phyloP scores from a whole-genome alignment of 202 grass and related monocot genomes.

The Carex sylvatica region DNA sequence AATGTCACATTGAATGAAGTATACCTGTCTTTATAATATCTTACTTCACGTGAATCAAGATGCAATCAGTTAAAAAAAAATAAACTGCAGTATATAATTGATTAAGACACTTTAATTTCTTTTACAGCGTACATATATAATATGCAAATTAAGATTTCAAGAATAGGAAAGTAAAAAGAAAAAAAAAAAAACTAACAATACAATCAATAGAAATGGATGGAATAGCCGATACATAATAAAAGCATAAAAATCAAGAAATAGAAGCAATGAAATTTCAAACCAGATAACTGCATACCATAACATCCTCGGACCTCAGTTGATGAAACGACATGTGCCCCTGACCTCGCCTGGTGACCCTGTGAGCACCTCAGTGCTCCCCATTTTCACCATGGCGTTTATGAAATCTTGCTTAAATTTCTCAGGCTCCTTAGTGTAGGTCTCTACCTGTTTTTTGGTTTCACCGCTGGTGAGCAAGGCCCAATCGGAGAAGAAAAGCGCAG shows the following conservation, averaged over 20 bases:
- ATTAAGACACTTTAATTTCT: neutral
- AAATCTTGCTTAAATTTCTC: slow-evolving; percentile 27
- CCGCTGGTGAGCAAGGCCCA: slow-evolving; percentile 19
- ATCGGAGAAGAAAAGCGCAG: slow-evolving; percentile 50
- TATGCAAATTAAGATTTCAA: neutral
- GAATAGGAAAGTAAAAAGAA: too few relatives aligned
- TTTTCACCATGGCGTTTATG: slow-evolving; percentile 38
- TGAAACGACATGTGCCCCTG: slow-evolving; percentile 30
- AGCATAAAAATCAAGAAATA: neutral
- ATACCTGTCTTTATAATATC: too few relatives aligned
- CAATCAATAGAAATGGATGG: neutral
- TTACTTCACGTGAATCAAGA: too few relatives aligned
- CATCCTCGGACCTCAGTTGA: slow-evolving; percentile 43
- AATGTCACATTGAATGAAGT: too few relatives aligned
- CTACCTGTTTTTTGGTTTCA: neutral
- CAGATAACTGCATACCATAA: neutral
- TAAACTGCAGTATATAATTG: too few relatives aligned
- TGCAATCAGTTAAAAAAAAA: too few relatives aligned
- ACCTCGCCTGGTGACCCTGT: slow-evolving; percentile 36
- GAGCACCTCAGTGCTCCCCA: slow-evolving; percentile 35
- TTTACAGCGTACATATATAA: neutral
- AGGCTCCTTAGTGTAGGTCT: neutral
- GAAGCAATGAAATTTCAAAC: too few relatives aligned
- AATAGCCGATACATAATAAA: neutral
- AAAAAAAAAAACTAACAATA: neutral